phyloP scores from a whole-genome alignment of 345 rosid genomes.

The Rhizophora apiculata region DNA sequence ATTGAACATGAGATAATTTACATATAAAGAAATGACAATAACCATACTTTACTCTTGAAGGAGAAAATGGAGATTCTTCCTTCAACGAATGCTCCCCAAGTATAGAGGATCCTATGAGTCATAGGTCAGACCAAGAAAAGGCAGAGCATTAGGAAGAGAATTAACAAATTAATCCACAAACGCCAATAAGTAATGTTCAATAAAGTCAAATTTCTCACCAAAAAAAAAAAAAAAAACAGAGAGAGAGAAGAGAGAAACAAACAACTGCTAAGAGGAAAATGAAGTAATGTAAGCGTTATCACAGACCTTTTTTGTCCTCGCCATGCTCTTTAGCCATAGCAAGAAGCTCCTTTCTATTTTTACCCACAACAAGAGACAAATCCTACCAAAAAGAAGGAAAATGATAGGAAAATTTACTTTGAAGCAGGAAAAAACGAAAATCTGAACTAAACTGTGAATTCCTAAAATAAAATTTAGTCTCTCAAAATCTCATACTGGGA shows the following conservation, averaged over 20 bases:
- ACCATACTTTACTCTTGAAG: conserved; percentile 86
- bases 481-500: conserved; percentile 56
- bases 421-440: neutral
- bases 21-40: conserved; percentile 18
- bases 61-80: conserved; percentile 81
- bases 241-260: conserved; percentile 6
- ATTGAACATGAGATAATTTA: conserved; percentile 12
- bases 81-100: conserved; percentile 61
- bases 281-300: neutral
- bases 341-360: conserved; percentile 88
- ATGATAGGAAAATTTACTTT: neutral
- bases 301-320: conserved; percentile 84
- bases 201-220: neutral
- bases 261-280: neutral
- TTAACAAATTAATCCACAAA: neutral
- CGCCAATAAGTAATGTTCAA: neutral
- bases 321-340: conserved; percentile 92
- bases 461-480: conserved; percentile 6
- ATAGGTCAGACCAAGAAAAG: conserved; percentile 3
- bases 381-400: conserved; percentile 48
- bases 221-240: neutral
- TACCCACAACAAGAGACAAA: conserved; percentile 92
- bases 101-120: conserved; percentile 40
- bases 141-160: neutral
- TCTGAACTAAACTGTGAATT: neutral